phyloP scores from a whole-genome alignment of 495 filamentous ascomycete genomes.

The Aspergillus sparsus region DNA sequence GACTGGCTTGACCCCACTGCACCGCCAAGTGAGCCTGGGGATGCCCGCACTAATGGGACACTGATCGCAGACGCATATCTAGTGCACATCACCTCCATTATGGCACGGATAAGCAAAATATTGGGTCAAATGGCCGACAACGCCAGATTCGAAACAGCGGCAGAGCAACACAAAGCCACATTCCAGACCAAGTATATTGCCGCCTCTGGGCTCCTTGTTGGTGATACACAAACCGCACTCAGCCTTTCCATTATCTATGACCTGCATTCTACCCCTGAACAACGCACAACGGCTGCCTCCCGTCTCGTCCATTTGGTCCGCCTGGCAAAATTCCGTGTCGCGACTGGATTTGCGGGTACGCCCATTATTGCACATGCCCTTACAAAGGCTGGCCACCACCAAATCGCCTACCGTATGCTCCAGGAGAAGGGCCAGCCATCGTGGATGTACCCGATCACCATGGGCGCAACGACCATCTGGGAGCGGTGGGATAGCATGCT shows the following conservation, averaged over 20 bases:
- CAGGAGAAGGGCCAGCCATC: conserved; percentile 44
- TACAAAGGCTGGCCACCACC: conserved; percentile 34
- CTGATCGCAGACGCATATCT: conserved; percentile 57
- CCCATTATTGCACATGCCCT: conserved; percentile 51
- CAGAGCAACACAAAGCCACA: neutral
- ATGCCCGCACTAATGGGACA: conserved; percentile 42
- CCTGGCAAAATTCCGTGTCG: conserved; percentile 45
- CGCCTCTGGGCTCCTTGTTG: conserved; percentile 38
- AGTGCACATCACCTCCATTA: conserved; percentile 42
- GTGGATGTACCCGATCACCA: conserved; percentile 55
- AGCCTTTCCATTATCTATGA: conserved; percentile 47
- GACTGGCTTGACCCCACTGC: conserved; percentile 59
- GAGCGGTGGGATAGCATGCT: conserved; percentile 60
- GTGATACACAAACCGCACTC: conserved; percentile 53
- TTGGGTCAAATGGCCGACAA: conserved; percentile 33
- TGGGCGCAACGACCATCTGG: conserved; percentile 58
- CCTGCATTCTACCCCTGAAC: conserved; percentile 37
- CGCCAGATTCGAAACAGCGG: conserved; percentile 33
- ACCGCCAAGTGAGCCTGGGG: conserved; percentile 44
- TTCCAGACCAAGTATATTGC: conserved; percentile 51
- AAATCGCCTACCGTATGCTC: conserved; percentile 43
- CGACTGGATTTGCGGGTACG: conserved; percentile 58
- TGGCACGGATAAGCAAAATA: conserved; percentile 26
- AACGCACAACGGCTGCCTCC: conserved; percentile 33
- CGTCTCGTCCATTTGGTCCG: conserved; percentile 42